Evolutionary conservation across 2,329 filamentous ascomycete species (phyloP).

Genomic region (Gaeumannomyces tritici): DNA sequence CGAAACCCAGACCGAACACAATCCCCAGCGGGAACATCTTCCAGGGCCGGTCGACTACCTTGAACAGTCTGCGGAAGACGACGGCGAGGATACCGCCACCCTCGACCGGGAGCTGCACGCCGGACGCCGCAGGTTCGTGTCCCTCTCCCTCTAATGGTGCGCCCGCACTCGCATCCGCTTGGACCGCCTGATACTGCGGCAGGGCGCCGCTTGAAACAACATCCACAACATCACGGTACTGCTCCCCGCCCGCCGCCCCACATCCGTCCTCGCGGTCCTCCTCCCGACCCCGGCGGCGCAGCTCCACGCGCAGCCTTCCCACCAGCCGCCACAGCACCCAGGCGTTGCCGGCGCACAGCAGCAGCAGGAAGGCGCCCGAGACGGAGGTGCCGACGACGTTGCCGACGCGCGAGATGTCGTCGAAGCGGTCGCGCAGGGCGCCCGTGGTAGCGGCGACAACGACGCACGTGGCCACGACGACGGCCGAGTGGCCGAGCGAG

Average conservation of each 20-base stretch:
- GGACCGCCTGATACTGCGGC: neutral
- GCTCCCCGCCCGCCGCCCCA: neutral
- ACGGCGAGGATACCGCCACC: constrained; percentile 67
- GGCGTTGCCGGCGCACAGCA: constrained; percentile 74
- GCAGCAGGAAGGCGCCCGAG: constrained; percentile 70
- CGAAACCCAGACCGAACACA: constrained; percentile 86
- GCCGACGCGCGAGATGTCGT: constrained; percentile 68
- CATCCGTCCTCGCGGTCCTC: constrained; percentile 4
- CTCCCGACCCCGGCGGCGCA: constrained; percentile 31
- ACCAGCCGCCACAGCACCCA: constrained; percentile 78
- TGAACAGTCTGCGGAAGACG: constrained; percentile 67
- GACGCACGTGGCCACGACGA: constrained; percentile 82
- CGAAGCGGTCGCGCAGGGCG: constrained; percentile 72
- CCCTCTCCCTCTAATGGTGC: neutral
- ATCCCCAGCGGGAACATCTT: constrained; percentile 93
- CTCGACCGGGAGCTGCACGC: constrained; percentile 51
- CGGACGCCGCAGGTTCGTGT: too few relatives aligned
- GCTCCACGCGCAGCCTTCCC: constrained; percentile 52
- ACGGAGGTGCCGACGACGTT: constrained; percentile 86
- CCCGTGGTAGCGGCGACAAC: constrained; percentile 87
- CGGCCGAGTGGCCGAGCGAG: constrained; percentile 85
- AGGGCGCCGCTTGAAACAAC: neutral
- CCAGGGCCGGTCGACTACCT: constrained; percentile 67
- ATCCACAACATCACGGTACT: constrained; percentile 1
- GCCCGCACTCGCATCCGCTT: neutral